Evolutionary conservation across 768 basidiomycete genomes (phyloP), one percentile per base, ranked within the genome.

Genomic region (Naganishia kalamii): DNA sequence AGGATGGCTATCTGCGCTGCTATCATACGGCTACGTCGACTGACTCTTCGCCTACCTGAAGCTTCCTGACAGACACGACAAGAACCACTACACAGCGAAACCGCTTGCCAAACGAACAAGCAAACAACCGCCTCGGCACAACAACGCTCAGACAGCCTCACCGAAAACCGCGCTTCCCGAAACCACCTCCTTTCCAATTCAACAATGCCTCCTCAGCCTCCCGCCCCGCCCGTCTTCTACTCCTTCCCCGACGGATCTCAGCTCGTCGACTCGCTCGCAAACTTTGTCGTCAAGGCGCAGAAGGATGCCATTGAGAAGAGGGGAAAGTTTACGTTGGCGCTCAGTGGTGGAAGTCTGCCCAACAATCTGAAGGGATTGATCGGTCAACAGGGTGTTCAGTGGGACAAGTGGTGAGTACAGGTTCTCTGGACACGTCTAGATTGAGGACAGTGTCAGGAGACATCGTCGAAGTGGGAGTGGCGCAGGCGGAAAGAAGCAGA

Each of bases 331-430:
- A 88, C 91, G 62, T 75, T 99, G 74, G 96, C 96, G 64, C 81
- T 98, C 72, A 94, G 92, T 4, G 96, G 96, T 12, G 94, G 96
- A 8, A 90, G 88, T 0, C 83, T 98, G 41, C 92, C 94, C 29
- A 77, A 79, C 72, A 75, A 88, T 79, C 85, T 99, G 71, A 82
- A 79, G 54, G 86, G 84, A 3, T 86, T 96, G 70, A 83, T 88
- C 69, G 80, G 72, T 52, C 80, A 87, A 69, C 67, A 79, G 2
- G 83, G 82, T 40, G 84, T 91, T 19, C 88, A 87, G 78, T 99
- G 96, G 94, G 86, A 92, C 74, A 89, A 90, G 78, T 99, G 96
- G 94, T 91, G 70, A 65, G 83, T 81, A 10, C 5, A 23, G 21
- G 11, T 41, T 37, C 33, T 25, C 10, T 15, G 60, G 19, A 15